Evolutionary conservation across 129 eudicot species (phyloP), one percentile per base, ranked within the genome.

Genomic region (Silybum marianum): DNA sequence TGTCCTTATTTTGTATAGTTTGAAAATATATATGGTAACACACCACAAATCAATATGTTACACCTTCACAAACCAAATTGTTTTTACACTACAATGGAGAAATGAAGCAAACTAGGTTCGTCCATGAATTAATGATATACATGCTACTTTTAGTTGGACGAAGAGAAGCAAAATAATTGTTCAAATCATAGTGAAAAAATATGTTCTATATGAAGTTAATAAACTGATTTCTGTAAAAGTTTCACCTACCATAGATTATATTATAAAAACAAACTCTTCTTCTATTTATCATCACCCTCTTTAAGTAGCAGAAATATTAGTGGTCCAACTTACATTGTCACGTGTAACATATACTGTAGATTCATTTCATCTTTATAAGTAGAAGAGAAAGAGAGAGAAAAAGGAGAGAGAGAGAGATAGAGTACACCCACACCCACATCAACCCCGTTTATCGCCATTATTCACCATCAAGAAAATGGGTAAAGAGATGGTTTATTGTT

Each of bases 281-380:
- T 62, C 69, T 25, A 62, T 62, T 25, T 21, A 62, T 11, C 13
- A 9, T 62, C 69, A 28, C 19, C 19, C n/a, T 16, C 34, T 68
- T 68, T 68, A 68, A 9, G 72, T 68, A 26, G 72, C 72, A 25
- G 74, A 68, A 69, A 71, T 7, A 79, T 48, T 54, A 79, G 68
- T 51, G 28, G 79, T 40, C 73, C 73, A 58, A 28, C 68, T 25
- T 81, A n/a, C 7, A 69, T 74, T 74, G 44, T 81, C 84, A 74
- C 84, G 84, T 81, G 84, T 28, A 65, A 39, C 48, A 42, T 19
- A 65, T 28, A 74, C 80, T 65, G 58, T 76, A 81, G 84, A 81
- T 81, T 81, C 80, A 72, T 69, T 74, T 81, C n/a, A 9, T 81
- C 84, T 30, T 73, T 81, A 81, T 81, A 81, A 39, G 42, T 34